These are phyloP conservation scores for Aspergillus thermomutatus DNA, from an alignment of 2,329 filamentous ascomycete species.

Conservation along the genomic window DNA sequence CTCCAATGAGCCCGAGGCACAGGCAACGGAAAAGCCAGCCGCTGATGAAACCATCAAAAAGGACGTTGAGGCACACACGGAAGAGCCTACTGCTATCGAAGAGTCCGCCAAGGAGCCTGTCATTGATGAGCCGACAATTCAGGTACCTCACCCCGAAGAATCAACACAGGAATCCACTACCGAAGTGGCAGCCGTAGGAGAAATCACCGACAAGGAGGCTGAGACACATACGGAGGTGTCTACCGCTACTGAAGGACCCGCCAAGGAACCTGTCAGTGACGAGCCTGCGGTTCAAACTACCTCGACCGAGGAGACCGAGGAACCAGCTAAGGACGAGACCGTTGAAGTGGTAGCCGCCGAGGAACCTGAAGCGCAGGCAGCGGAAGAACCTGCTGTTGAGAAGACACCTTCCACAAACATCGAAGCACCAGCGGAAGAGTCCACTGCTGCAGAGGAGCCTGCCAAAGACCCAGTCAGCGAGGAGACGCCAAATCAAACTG, in stretches of 20 bases:
- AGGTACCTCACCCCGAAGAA: not conserved
- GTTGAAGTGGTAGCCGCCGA: constrained; percentile 1
- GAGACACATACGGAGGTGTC: not conserved
- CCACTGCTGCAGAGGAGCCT: constrained; percentile 4
- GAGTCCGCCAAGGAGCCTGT: constrained; percentile 3
- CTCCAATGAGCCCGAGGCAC: constrained; percentile 7
- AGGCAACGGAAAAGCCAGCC: constrained; percentile 8
- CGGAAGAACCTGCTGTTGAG: constrained; percentile 1
- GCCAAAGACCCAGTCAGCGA: not conserved
- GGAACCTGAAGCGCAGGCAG: constrained; percentile 8
- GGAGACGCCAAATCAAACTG: not conserved
- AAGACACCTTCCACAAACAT: not conserved
- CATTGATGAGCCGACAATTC: constrained; percentile 2
- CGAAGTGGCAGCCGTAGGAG: constrained; percentile 3
- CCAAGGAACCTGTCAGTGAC: constrained; percentile 3
- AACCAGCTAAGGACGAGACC: not conserved
- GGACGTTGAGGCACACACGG: constrained; percentile 2
- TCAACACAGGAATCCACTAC: not conserved
- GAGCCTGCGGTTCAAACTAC: not conserved
- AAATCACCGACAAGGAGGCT: not conserved
- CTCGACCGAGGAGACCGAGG: constrained; percentile 3
- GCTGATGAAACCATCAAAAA: constrained; percentile 7
- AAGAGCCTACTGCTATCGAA: constrained; percentile 6
- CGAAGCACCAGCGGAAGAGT: not conserved
- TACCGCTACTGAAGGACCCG: constrained; percentile 2